Percentiles rank a stretch among this genome's conserved stretches.
Conservation (phyloP, 306 rosid species). For the Cicer cuneatum region DNA sequence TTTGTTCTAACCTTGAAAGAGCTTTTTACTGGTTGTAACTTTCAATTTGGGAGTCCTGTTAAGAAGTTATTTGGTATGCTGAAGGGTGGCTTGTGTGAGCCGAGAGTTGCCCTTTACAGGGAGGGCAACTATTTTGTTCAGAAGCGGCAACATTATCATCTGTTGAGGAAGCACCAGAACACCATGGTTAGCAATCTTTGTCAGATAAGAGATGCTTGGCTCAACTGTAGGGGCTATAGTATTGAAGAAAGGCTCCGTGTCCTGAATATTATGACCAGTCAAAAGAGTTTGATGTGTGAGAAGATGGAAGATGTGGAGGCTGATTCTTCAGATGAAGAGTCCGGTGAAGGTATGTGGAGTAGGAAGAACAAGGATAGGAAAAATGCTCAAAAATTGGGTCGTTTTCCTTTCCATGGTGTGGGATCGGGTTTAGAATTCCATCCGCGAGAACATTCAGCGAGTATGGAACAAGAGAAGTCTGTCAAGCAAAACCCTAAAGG, state of each 20-base stretch:
- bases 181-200: constrained; percentile 85
- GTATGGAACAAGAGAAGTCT: constrained; percentile 56
- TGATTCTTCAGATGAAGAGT: constrained; percentile 77
- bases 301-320: constrained; percentile 71
- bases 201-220: constrained; percentile 97
- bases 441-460: constrained; percentile 48
- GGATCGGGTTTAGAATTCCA: constrained; percentile 58
- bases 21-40: constrained; percentile 76
- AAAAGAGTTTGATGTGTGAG: constrained; percentile 90
- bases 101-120: constrained; percentile 94
- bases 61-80: constrained; percentile 81
- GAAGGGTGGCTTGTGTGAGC: constrained; percentile 97
- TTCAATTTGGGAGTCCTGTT: constrained; percentile 91
- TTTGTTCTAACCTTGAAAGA: constrained; percentile 71
- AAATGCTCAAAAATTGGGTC: constrained; percentile 53
- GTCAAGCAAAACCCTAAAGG: constrained; percentile 80
- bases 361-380: constrained; percentile 69
- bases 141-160: constrained; percentile 85
- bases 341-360: constrained; percentile 64
- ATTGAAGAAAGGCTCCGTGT: constrained; percentile 94
- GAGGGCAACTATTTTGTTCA: constrained; percentile 82
- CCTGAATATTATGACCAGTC: constrained; percentile 79
- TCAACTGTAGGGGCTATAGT: constrained; percentile 85
- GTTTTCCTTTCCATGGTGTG: constrained; percentile 57
- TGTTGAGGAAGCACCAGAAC: constrained; percentile 89